Percentiles rank a stretch among this genome's conserved stretches.
phyloP scores from a whole-genome alignment of 495 filamentous ascomycete genomes.

The Penicillium nucicola region DNA sequence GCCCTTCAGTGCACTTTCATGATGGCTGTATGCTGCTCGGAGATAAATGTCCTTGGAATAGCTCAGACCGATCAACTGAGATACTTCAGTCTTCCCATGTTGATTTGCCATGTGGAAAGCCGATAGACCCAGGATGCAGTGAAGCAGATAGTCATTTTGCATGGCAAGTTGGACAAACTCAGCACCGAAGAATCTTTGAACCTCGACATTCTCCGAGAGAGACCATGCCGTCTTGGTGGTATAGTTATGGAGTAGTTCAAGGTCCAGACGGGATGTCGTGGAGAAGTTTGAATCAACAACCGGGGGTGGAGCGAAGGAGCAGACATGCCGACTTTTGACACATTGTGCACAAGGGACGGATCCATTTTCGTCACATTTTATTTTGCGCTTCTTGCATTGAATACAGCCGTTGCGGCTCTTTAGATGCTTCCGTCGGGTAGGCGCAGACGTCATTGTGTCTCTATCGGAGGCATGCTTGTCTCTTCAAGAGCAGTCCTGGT shows the following conservation, averaged over 20 bases:
- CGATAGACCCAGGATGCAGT: background rate
- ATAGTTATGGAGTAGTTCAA: background rate
- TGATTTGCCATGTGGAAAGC: background rate
- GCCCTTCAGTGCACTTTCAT: background rate
- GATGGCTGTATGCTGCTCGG: background rate
- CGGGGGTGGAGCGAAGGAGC: background rate
- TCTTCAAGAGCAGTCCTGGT: no score
- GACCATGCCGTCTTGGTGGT: background rate
- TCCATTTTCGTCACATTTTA: constrained; percentile 1
- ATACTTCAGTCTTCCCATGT: background rate
- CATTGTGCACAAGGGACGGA: background rate
- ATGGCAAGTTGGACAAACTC: background rate
- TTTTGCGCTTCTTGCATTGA: background rate
- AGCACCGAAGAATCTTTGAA: background rate
- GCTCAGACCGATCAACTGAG: background rate
- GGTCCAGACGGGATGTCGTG: background rate
- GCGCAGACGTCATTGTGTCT: background rate
- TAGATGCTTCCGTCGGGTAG: background rate
- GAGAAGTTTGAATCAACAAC: background rate
- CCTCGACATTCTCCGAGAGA: background rate
- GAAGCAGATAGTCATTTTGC: background rate
- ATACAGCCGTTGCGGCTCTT: background rate
- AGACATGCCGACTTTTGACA: background rate
- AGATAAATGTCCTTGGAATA: background rate
- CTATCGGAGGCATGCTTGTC: background rate